phyloP scores from a whole-genome alignment of 176 grass and related monocot species.

The Bolboschoenus planiculmis region DNA sequence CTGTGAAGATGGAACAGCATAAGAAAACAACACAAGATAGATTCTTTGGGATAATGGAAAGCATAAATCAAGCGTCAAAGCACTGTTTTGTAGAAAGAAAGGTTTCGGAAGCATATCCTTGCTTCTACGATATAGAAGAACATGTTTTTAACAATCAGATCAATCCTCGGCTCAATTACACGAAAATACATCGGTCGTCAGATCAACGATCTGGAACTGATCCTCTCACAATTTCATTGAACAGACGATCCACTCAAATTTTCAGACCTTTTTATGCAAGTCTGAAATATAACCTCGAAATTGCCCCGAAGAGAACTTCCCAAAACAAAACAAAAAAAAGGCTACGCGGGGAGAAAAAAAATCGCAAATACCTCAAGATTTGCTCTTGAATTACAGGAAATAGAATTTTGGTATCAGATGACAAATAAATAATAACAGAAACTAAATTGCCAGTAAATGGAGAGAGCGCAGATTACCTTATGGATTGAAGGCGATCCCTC shows the following conservation, averaged over 20 bases:
- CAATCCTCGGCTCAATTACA: background rate
- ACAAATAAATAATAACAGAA: background rate
- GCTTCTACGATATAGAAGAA: background rate
- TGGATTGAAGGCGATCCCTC: background rate
- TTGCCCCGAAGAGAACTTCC: background rate
- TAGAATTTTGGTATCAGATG: background rate
- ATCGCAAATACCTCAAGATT: background rate
- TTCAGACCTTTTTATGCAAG: background rate
- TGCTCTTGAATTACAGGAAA: background rate
- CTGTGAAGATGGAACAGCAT: background rate
- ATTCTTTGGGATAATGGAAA: constrained; percentile 8
- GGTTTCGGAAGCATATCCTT: constrained; percentile 46
- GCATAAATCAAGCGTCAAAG: constrained; percentile 60
- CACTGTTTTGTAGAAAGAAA: background rate
- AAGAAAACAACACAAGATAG: background rate
- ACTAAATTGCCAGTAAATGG: background rate
- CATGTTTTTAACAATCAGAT: constrained; percentile 11
- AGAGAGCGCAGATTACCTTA: background rate
- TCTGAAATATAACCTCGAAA: background rate
- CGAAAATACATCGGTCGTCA: background rate
- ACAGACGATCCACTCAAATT: background rate
- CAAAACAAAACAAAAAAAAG: background rate
- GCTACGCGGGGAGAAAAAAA: background rate
- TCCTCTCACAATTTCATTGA: background rate
- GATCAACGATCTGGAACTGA: constrained; percentile 4